Evolutionary conservation across 352 stramenopile species (phyloP), one percentile per base, ranked within the genome.

Genomic region (Phytopythium boreale): DNA sequence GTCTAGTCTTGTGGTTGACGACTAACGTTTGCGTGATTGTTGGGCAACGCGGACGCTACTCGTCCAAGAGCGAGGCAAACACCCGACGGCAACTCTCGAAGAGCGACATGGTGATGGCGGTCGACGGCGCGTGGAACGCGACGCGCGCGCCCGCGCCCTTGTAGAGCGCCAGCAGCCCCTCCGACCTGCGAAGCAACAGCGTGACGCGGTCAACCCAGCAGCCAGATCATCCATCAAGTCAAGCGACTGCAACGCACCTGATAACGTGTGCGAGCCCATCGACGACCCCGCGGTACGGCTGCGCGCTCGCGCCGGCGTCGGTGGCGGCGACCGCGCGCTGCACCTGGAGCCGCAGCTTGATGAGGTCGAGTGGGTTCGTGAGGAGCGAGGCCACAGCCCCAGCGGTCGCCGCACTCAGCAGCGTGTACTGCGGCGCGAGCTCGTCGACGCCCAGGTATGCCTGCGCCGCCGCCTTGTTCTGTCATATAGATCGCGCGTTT

Each of bases 321-420:
- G 43, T 50, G 20, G 43, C 70, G 22, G 68, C 66, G 66, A 86
- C 83, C 14, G 67, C 71, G 57, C 71, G 76, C 71, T 83, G 80
- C n/a, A 83, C 73, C 88, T 99, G 97, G 11, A 99, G 79, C 20
- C 97, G 84, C 7, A 99, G 80, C 68, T 99, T 99, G 43, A 97
- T 93, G 59, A 99, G 87, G 67, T 99, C 97, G 22, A 99, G 72
- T 14, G 97, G 97, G 62, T 97, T 98, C 8, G 97, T 99, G n/a
- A 99, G 66, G 68, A 97, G 97, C 5, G 95, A 98, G 2, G 97
- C 96, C 1, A 89, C 69, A 0, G 90, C 93, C 19, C 97, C 94
- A 12, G 97, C 96, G 34, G 78, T 62, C 1, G 95, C 84, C 20
- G 94, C 84, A 55, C 82, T 86, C 15, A 69, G 58, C 15, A 94